Base-by-base conservation (phyloP, 345 rosid genomes). In the Eucalyptus brandiana region DNA sequence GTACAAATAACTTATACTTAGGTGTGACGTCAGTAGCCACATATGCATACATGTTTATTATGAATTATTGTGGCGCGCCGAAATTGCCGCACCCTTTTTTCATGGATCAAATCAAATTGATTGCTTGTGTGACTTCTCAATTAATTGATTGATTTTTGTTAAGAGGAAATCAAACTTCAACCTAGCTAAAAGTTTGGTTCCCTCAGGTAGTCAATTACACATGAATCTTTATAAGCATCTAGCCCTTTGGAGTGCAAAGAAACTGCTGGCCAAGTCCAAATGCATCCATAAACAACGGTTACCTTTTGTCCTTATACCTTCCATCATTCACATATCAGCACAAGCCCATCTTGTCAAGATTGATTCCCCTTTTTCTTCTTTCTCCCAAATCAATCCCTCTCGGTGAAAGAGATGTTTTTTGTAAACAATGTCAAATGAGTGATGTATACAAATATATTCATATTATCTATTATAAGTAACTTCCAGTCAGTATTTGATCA, bases 41-140 rank as follows among this genome's bases (percentile, higher is more conserved):
- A 76, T 37, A 76, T 21, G 5, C 5, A 6, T 12, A 6, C 15
- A 6, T 21, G 47, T 11, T 5, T 76, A 37, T 37, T 37, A 40
- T 13, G 9, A 76, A 76, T 21, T 11, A 7, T 10, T 1, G 83
- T 2, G 5, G 47, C 9, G 2, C 0, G 8, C 45, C 3, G 5
- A 72, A 72, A 72, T 6, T 4, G 45, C 5, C 8, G 1, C 8
- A 26, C 26, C 81, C 45, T 19, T 34, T 3, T 5, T 32, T 23
- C 26, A 34, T 11, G 8, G 26, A 28, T 72, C 37, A 72, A 72
- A 72, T 37, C 15, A 76, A 76, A 37, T 21, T 11, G 45, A 76
- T 76, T 76, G 15, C 45, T 76, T 3, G 1, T 76, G 83, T 12
- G 16, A 76, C 28, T 76, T 76, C 47, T 76, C 24, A 76, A 21